Base-by-base conservation (phyloP, 257 asterid genomes). In the Penstemon davidsonii region DNA sequence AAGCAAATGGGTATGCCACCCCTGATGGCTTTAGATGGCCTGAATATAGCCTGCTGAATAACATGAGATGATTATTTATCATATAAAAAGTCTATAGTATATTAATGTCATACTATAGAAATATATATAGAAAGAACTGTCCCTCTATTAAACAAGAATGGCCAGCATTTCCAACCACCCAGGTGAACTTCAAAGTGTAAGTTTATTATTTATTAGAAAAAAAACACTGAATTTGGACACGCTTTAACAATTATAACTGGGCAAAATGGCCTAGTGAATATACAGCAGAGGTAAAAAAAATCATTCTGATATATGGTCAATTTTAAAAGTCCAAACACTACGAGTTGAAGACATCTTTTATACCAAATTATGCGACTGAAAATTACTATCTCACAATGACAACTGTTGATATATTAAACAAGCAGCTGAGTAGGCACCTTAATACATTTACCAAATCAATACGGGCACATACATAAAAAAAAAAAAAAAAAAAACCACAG, bases 1-100 rank as follows among this genome's bases (percentile, higher is more conserved):
- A 86, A 90, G 90, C 90, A 81, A 72, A 86, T 68, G 40, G 79
- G 71, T 44, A 88, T 76, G 13, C 95, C 96, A 5, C 95, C 91
- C 76, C 90, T 83, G 76, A 77, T 71, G 39, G 87, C 75, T 80
- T 86, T 90, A 47, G 84, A 78, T 39, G 85, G 82, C 79, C 85
- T 88, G 86, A 86, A 73, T 3, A 75, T 63, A 71, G 84, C 76
- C 88, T 90, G 82, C 66, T 12, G 69, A 78, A 59, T 71, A 60
- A 55, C 65, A 59, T 41, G 55, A 75, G 50, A 65, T 13, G 63
- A 68, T 67, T 13, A 63, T 37, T 49, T 37, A 54, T 52, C 54
- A 68, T 4, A 8, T 25, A 39, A 67, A 62, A 5, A 47, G 19
- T 38, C 11, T 0, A 56, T 44, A 13, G 54, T 52, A 8, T 37